Conservation (phyloP, 1,139 yeast species). For the Scheffersomyces titani region DNA sequence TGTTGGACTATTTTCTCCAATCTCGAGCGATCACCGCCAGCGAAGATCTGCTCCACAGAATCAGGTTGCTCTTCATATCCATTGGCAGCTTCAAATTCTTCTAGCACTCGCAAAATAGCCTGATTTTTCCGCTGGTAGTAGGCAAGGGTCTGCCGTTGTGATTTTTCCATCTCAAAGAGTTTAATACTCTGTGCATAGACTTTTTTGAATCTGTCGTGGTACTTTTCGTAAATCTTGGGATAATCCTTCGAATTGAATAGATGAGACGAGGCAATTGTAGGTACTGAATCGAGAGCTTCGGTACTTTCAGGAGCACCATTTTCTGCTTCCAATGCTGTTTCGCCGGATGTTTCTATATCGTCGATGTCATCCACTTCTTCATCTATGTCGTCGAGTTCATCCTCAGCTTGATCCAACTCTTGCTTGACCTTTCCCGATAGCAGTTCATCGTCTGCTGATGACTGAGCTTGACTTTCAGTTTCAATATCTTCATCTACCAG, state of each 20-base stretch:
- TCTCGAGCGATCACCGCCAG: constrained; percentile 1
- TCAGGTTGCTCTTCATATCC: neutral
- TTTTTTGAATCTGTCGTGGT: constrained; percentile 26
- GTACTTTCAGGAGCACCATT: neutral
- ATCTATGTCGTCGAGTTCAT: neutral
- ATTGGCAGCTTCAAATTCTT: constrained; percentile 16
- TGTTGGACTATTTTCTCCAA: neutral
- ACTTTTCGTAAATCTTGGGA: constrained; percentile 25
- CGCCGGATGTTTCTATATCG: neutral
- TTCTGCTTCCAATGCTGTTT: neutral
- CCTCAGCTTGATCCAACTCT: neutral
- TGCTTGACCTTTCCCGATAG: neutral
- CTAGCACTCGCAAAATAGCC: constrained; percentile 35
- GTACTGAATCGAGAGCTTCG: neutral
- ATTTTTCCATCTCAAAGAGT: constrained; percentile 32
- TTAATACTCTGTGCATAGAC: constrained; percentile 24
- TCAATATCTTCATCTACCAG: constrained; percentile 1
- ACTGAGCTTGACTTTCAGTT: neutral
- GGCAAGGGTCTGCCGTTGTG: constrained; percentile 36
- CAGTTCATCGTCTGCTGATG: neutral
- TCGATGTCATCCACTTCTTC: neutral
- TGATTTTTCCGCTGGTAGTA: constrained; percentile 41
- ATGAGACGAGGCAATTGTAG: neutral
- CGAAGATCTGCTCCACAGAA: neutral
- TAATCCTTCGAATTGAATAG: constrained; percentile 15